Evolutionary conservation across 1,284 basidiomycete genomes (phyloP), one percentile per base, ranked within the genome.

Genomic region (Austroboletus rostrupii): DNA sequence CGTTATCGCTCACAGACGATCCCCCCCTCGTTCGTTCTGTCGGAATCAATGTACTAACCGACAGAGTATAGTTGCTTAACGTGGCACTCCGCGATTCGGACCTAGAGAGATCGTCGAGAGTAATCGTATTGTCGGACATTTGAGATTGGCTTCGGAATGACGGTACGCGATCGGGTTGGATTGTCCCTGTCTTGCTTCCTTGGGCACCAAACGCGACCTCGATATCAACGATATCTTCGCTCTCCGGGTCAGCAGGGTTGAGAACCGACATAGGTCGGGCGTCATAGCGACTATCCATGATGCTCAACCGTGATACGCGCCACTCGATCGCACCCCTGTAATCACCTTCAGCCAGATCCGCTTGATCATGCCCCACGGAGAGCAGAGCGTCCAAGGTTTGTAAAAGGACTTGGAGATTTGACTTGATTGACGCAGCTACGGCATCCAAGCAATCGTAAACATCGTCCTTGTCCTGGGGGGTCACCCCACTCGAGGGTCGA

Each of bases 291-390:
- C 70, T 71, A 50, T 78, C 76, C 54, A 81, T 76, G 54, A 79
- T 71, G 60, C 83, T 85, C 48, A 85, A 67, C 13, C 84, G 79
- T 14, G 85, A 86, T 68, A 81, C 78, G 23, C 86, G 76, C 81
- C 83, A 81, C 49, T 86, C 82, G 48, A 88, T 87, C 3, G 86
- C 85, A 6, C 78, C 81, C 45, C 73, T 79, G 65, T 87, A 87
- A 50, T 86, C 83, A 43, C 77, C 79, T 61, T 80, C 78, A 19
- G 80, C 78, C 43, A 85, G 72, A 17, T 83, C 79, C 3, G 78
- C 81, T 65, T 90, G 87, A 48, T 85, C 80, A 48, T 79, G 77
- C 3, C 85, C 86, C n/a, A 87, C 63, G 1, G 74, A 69, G 20
- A 86, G 67, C 31, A 90, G 69, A 6, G 71, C 73, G 43, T 87